phyloP scores from a whole-genome alignment of 805 yeast genomes.

The Candida methanosorbosa region DNA sequence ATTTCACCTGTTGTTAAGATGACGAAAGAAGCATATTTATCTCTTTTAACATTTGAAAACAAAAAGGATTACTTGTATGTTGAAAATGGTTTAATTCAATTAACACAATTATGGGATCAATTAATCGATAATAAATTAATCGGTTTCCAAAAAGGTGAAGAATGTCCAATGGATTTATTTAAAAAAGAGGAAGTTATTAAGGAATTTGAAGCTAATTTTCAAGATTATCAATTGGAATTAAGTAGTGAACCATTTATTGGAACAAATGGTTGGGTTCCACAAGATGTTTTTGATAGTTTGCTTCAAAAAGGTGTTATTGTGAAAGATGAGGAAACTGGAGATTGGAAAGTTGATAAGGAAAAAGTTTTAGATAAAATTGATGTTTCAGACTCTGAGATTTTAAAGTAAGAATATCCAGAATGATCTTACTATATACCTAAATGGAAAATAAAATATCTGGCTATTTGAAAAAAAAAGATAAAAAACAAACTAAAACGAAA shows the following conservation, averaged over 20 bases:
- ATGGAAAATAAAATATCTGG: too few species aligned
- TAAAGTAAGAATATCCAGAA: too few species aligned
- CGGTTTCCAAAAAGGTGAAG: slow-evolving; percentile 29
- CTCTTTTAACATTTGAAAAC: slow-evolving; percentile 48
- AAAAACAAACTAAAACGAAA: too few species aligned
- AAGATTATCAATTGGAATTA: slow-evolving; percentile 58
- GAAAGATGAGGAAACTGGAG: slow-evolving; percentile 46
- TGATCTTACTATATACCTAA: too few species aligned
- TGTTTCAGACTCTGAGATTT: too few species aligned
- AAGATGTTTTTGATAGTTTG: slow-evolving; percentile 75
- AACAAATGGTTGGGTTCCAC: slow-evolving; percentile 94
- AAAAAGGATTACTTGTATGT: slow-evolving; percentile 55
- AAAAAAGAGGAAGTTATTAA: slow-evolving; percentile 54
- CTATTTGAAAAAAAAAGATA: too few species aligned
- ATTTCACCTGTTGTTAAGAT: slow-evolving; percentile 77
- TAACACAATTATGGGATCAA: slow-evolving; percentile 61
- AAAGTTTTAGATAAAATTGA: too few species aligned
- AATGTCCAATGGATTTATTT: slow-evolving; percentile 54
- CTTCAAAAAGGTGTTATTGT: slow-evolving; percentile 61
- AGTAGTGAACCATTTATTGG: slow-evolving; percentile 76
- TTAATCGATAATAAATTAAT: slow-evolving; percentile 52
- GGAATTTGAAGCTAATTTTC: slow-evolving; percentile 47
- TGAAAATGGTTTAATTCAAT: slow-evolving; percentile 57
- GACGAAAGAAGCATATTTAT: slow-evolving; percentile 54
- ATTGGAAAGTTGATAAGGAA: slow-evolving; percentile 30